Conservation (phyloP, 768 basidiomycete species). For the Calocera viscosa region DNA sequence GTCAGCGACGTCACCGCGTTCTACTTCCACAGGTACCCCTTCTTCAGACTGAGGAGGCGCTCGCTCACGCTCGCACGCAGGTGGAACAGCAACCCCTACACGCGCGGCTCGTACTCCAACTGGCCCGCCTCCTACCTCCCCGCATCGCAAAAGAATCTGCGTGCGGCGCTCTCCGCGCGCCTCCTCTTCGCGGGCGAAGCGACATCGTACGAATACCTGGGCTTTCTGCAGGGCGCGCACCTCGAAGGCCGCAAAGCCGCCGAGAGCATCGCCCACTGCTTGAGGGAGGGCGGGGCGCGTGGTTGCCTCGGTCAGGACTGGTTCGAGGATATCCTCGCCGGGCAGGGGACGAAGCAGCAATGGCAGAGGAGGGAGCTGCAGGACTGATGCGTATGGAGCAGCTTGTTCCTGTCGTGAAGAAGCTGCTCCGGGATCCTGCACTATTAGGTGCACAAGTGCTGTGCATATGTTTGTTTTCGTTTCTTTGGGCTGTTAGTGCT, state of each 20-base stretch:
- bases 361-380: neutral
- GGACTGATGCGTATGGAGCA: neutral
- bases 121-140: slow-evolving; percentile 49
- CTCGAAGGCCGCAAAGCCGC: neutral
- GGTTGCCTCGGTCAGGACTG: neutral
- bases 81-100: slow-evolving; percentile 44
- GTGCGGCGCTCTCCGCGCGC: slow-evolving; percentile 38
- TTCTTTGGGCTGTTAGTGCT: no score
- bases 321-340: neutral
- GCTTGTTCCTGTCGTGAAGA: neutral
- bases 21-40: slow-evolving; percentile 30
- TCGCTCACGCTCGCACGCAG: slow-evolving; percentile 13
- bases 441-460: no score
- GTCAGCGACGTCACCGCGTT: slow-evolving; percentile 42
- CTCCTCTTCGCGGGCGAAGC: slow-evolving; percentile 57
- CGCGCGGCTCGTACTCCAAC: slow-evolving; percentile 53
- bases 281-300: neutral
- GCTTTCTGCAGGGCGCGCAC: neutral
- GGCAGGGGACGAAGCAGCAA: neutral
- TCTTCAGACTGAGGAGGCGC: neutral
- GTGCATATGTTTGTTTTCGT: no score
- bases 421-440: neutral
- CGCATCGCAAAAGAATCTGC: slow-evolving; percentile 13
- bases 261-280: neutral
- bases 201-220: slow-evolving; percentile 38